Evolutionary conservation across 768 basidiomycete genomes (phyloP).

Genomic region (Favolaschia claudopus): DNA sequence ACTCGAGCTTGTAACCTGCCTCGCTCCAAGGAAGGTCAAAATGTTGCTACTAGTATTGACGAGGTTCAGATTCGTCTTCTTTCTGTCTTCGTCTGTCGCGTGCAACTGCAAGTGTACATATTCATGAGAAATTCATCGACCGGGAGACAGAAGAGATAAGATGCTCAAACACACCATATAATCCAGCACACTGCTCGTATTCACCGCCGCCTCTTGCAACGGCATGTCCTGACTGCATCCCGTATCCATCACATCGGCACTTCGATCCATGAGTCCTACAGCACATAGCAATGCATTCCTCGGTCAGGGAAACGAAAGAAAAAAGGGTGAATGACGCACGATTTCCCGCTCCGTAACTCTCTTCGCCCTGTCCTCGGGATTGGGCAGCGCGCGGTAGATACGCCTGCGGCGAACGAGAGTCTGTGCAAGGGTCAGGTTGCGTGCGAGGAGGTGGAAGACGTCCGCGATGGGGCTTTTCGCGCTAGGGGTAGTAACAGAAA

Average conservation of each 20-base stretch:
- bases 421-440: conserved; percentile 9
- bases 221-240: conserved; percentile 17
- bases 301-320: neutral
- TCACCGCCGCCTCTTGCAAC: neutral
- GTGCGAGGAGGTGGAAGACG: neutral
- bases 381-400: conserved; percentile 21
- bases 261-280: neutral
- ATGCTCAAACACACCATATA: conserved; percentile 5
- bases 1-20: conserved; percentile 23
- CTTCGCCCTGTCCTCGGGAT: conserved; percentile 13
- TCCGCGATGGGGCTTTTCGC: conserved; percentile 1
- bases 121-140: neutral
- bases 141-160: no score
- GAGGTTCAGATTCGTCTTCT: conserved; percentile 18
- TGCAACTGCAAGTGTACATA: conserved; percentile 5
- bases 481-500: no score
- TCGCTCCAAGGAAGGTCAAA: conserved; percentile 17
- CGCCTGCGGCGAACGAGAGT: conserved; percentile 13
- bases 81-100: conserved; percentile 21
- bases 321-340: neutral
- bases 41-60: conserved; percentile 21
- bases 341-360: neutral
- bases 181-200: conserved; percentile 17
- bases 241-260: neutral
- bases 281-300: neutral